These are phyloP conservation scores for Phytophthora colocasiae DNA, from an alignment of 352 stramenopile species.

Conservation along the genomic window DNA sequence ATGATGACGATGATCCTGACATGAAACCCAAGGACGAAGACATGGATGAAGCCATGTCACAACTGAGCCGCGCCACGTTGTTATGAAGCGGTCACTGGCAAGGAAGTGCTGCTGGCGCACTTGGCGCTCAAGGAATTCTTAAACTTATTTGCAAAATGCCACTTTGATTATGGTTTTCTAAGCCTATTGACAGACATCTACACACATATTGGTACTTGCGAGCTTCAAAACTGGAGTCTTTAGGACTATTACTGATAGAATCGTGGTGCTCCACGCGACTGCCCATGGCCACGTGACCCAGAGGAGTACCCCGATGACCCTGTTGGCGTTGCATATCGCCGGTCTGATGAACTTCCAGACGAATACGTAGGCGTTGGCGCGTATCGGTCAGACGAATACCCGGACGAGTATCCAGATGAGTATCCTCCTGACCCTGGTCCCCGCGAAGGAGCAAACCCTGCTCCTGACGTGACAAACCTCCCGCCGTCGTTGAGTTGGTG, in stretches of 20 bases:
- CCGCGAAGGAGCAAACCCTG: conserved; percentile 24
- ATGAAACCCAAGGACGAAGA: conserved; percentile 26
- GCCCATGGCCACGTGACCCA: conserved; percentile 20
- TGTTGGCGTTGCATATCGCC: conserved; percentile 24
- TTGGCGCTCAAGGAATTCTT: conserved; percentile 15
- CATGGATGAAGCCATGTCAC: conserved; percentile 17
- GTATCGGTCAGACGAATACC: conserved; percentile 22
- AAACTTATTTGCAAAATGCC: conserved; percentile 40
- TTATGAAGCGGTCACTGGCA: conserved; percentile 20
- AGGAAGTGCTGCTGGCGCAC: conserved; percentile 4
- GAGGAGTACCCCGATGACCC: conserved; percentile 31
- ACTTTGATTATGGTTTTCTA: conserved; percentile 30
- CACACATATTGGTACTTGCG: conserved; percentile 16
- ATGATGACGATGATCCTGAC: conserved; percentile 23
- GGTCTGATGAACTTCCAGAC: conserved; percentile 16
- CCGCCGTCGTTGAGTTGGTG: conserved; percentile 27
- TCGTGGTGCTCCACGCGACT: conserved; percentile 25
- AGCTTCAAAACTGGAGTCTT: conserved; percentile 22
- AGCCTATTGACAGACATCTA: conserved; percentile 29
- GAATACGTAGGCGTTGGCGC: conserved; percentile 19
- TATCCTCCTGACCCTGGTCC: conserved; percentile 18
- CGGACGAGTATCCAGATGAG: conserved; percentile 25
- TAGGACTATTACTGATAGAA: conserved; percentile 28
- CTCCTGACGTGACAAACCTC: conserved; percentile 31
- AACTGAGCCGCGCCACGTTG: conserved; percentile 26